Percentiles rank a stretch among this genome's conserved stretches.
These are phyloP conservation scores for Dipteronia dyeriana DNA, from an alignment of 345 rosid species.

Conservation along the genomic window DNA sequence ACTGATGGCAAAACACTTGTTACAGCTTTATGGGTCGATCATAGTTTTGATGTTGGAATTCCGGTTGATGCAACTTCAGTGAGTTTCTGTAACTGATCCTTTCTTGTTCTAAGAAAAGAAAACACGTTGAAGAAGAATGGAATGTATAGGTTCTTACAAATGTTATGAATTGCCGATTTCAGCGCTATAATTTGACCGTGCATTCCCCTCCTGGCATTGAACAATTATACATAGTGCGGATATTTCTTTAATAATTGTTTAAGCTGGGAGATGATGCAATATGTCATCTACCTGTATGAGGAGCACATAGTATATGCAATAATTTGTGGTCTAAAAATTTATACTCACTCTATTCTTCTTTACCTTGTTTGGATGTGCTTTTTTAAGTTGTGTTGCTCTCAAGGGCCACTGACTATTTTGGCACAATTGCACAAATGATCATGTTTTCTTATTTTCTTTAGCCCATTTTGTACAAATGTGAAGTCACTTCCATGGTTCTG, in stretches of 20 bases:
- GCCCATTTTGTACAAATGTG: background rate
- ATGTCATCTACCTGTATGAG: background rate
- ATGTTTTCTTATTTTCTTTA: background rate
- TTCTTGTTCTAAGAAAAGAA: background rate
- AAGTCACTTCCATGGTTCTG: background rate
- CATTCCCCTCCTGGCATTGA: background rate
- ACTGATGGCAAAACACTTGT: constrained; percentile 71
- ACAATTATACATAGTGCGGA: background rate
- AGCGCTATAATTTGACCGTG: background rate
- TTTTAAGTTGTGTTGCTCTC: background rate
- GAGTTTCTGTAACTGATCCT: constrained; percentile 27
- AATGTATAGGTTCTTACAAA: background rate
- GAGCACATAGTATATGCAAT: background rate
- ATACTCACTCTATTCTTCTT: background rate
- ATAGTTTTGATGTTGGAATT: constrained; percentile 70
- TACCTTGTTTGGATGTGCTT: background rate
- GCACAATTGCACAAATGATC: background rate
- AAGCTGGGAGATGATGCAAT: background rate
- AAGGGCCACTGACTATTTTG: background rate
- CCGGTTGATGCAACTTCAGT: constrained; percentile 70
- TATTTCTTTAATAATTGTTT: background rate
- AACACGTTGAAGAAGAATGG: background rate
- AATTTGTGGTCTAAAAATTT: background rate
- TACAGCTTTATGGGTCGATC: constrained; percentile 84
- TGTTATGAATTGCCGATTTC: background rate